Evolutionary conservation across 148 eudicot species (phyloP).

Genomic region (Polygonum aviculare): DNA sequence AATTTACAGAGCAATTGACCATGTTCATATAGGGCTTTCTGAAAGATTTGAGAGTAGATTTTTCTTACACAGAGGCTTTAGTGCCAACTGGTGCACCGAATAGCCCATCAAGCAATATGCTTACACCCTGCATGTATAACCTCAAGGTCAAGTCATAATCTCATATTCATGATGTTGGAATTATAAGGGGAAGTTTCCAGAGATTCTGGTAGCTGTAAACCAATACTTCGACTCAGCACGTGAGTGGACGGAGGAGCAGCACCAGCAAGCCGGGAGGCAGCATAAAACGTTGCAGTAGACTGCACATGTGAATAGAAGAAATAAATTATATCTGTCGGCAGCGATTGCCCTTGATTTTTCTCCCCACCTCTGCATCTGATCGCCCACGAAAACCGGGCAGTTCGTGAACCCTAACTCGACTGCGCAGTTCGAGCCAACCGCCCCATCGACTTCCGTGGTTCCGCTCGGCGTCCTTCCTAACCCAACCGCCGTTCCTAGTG

Average conservation of each 20-base stretch:
- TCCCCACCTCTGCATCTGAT: no score
- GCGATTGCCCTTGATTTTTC: no score
- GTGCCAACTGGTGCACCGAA: slow-evolving; percentile 84
- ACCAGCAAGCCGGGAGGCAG: slow-evolving; percentile 84
- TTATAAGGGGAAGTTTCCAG: not conserved
- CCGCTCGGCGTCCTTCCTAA: no score
- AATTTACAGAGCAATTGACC: not conserved
- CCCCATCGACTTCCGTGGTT: no score
- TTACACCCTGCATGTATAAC: slow-evolving; percentile 53
- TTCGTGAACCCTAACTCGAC: no score
- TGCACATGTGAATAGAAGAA: slow-evolving; percentile 33
- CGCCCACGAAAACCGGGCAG: no score
- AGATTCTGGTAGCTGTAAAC: slow-evolving; percentile 57
- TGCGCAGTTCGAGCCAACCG: no score
- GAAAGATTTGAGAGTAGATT: not conserved
- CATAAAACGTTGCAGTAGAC: slow-evolving; percentile 88
- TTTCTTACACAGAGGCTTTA: slow-evolving; percentile 81
- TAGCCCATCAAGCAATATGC: slow-evolving; percentile 79
- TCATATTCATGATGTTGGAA: not conserved
- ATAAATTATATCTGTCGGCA: no score
- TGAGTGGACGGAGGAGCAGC: slow-evolving; percentile 87
- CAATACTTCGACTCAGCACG: slow-evolving; percentile 83
- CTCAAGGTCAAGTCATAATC: not conserved
- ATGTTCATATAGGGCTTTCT: not conserved
- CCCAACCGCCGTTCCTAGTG: no score